phyloP scores from a whole-genome alignment of 805 yeast species.

The Schwanniomyces vanrijiae region DNA sequence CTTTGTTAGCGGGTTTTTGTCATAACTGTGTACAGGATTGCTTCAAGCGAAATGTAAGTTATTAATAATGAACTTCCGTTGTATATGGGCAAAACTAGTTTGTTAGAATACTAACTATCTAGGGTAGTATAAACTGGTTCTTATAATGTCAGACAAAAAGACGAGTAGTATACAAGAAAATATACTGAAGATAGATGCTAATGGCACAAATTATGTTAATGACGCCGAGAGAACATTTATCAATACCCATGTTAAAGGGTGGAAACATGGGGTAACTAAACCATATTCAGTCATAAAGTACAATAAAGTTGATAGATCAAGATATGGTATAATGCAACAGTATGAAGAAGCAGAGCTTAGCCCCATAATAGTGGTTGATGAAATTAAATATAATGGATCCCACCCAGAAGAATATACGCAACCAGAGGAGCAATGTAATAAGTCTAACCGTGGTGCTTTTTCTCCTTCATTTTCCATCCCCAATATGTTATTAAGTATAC shows the following conservation, averaged over 20 bases:
- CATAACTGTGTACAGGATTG: no score
- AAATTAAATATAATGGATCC: conserved; percentile 13
- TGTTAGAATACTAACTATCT: background rate
- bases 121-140: background rate
- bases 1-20: no score
- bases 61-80: background rate
- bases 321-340: background rate
- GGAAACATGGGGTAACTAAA: conserved; percentile 28
- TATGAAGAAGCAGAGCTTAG: conserved; percentile 8
- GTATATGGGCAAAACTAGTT: background rate
- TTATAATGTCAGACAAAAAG: background rate
- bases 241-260: conserved; percentile 9
- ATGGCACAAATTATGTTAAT: background rate
- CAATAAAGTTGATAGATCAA: conserved; percentile 9
- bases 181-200: background rate
- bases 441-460: conserved; percentile 12
- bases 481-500: conserved; percentile 19
- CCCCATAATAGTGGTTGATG: conserved; percentile 24
- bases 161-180: background rate
- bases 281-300: conserved; percentile 29
- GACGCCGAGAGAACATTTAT: background rate
- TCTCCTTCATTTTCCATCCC: conserved; percentile 30
- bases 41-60: no score
- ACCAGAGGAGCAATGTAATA: conserved; percentile 8
- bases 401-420: background rate